A percentile compares a stretch with the other conserved stretches of the same genome.
Evolutionary conservation across 306 rosid species (phyloP).

Genomic region (Trifolium fragiferum): DNA sequence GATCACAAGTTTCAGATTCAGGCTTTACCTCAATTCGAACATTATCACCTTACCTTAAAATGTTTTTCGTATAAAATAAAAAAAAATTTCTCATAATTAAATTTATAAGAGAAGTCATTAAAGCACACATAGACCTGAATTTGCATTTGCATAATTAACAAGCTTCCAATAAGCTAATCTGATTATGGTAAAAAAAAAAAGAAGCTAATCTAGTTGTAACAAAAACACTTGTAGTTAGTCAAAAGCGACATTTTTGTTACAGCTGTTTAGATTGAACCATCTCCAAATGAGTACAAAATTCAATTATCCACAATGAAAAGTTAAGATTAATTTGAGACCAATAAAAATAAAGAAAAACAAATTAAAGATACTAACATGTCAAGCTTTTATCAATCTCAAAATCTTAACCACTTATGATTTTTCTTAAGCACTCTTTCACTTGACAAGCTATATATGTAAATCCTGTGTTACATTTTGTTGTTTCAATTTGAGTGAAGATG

Average conservation of each 20-base stretch:
- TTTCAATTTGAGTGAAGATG: conserved; percentile 45
- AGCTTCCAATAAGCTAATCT: no score
- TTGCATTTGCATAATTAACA: no score
- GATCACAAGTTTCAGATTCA: no score
- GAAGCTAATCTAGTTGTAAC: no score
- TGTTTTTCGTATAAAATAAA: no score
- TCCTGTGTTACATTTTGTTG: not conserved
- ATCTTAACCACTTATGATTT: conserved; percentile 47
- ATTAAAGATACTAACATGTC: not conserved
- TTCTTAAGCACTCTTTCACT: conserved; percentile 5
- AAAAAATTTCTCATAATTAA: no score
- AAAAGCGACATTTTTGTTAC: not conserved
- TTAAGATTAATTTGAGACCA: conserved; percentile 17
- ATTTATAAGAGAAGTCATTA: no score
- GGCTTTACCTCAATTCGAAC: no score
- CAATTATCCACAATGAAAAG: conserved; percentile 30
- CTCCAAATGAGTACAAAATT: conserved; percentile 34
- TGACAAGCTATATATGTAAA: conserved; percentile 12
- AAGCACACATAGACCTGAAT: no score
- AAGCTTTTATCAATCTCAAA: conserved; percentile 33
- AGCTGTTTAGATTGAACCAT: not conserved
- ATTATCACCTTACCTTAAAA: not conserved
- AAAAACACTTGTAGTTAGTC: not conserved
- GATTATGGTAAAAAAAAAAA: no score
- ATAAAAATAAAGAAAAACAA: conserved; percentile 26